Evolutionary conservation across 345 rosid genomes (phyloP).

Genomic region (Citrus maxima): DNA sequence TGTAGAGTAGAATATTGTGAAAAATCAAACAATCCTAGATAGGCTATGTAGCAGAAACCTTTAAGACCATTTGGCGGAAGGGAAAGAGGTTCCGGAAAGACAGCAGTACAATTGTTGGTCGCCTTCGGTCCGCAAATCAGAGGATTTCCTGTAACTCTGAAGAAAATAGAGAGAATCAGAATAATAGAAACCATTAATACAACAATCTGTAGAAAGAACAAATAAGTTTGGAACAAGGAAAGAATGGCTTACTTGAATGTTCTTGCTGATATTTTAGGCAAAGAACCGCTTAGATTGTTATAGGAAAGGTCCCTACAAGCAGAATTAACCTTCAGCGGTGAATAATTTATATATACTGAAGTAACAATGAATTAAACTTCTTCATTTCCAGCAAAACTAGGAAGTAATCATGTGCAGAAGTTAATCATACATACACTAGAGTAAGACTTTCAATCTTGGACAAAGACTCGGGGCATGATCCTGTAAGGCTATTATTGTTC

Average conservation of each 20-base stretch:
- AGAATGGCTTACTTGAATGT: conserved; percentile 76
- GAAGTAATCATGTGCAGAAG: neutral
- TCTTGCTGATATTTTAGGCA: conserved; percentile 90
- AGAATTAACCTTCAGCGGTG: conserved; percentile 3
- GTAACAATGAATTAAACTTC: neutral
- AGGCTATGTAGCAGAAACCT: conserved; percentile 30
- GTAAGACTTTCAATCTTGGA: conserved; percentile 82
- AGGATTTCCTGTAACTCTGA: conserved; percentile 81
- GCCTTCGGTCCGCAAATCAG: conserved; percentile 77
- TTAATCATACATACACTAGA: conserved; percentile 63
- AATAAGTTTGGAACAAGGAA: conserved; percentile 2
- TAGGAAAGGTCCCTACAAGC: conserved; percentile 79
- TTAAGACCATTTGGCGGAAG: conserved; percentile 75
- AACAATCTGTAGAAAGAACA: neutral
- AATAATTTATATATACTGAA: neutral
- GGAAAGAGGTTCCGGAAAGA: conserved; percentile 88
- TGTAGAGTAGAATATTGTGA: neutral
- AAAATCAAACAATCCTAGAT: neutral
- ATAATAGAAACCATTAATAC: neutral
- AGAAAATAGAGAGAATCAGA: conserved; percentile 17
- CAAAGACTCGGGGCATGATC: conserved; percentile 73
- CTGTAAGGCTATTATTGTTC: conserved; percentile 91
- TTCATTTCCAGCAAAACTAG: neutral
- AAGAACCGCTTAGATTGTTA: conserved; percentile 88
- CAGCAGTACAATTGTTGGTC: conserved; percentile 70